Base-by-base conservation (phyloP, 2,329 filamentous ascomycete genomes). In the Aspergillus sojae region DNA sequence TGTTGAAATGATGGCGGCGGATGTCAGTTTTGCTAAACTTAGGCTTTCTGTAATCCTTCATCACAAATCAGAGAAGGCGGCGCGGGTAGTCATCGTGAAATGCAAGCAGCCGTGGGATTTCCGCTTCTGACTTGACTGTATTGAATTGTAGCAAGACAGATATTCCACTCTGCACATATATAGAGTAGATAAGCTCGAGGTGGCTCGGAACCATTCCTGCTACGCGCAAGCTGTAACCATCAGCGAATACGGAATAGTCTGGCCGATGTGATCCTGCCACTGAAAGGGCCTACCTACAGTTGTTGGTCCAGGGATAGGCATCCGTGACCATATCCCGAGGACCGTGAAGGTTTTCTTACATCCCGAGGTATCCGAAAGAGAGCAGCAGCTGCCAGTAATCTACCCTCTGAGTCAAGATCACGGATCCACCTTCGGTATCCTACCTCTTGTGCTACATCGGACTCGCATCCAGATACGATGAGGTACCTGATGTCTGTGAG, bases 331-430 rank as follows among this genome's bases (percentile, higher is more conserved):
- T 26, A 14, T 11, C 30, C 52, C 52, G 52, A 55, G 32, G 5
- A 39, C 52, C 52, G 52, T 21, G 3, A 55, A 19, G 11, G 11
- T 16, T 55, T 21, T n/a, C 52, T 55, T 39, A 55, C 32, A 19
- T 39, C 52, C 52, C 52, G 52, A 55, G 52, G 52, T 39, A 41
- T 39, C 52, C 52, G 52, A 55, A 26, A 23, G n/a, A 10, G n/a
- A 19, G 14, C 5, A n/a, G 14, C 36, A 6, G 34, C 4, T 21
- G 19, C 50, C 28, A 34, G 7, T 32, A 21, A 5, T 34, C 6
- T 5, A 7, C 21, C 12, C 21, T 39, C 19, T 23, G 21, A 11
- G 52, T 16, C 21, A 36, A 19, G 26, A 19, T 12, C 10, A 5
- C 52, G 32, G 52, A 39, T 39, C 21, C 52, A 36, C 34, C 52